phyloP scores from a whole-genome alignment of 83 land plant genomes.

The Diphasiastrum complanatum region DNA sequence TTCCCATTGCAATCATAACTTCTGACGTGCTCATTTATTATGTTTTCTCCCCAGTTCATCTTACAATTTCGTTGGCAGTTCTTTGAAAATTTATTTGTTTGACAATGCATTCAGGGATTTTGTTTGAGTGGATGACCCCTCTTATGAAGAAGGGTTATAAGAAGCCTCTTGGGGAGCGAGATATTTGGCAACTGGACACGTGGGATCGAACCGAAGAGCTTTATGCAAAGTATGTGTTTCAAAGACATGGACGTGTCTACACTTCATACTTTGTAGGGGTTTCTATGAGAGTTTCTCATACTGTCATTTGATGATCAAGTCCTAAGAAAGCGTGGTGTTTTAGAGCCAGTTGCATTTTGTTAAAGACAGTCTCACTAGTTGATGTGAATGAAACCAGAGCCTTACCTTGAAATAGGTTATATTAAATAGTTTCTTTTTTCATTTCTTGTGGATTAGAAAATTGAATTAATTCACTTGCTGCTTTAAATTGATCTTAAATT shows the following conservation, averaged over 20 bases:
- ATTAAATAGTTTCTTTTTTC: too few species aligned
- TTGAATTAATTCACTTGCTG: too few species aligned
- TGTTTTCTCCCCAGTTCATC: neutral
- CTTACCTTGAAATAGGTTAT: too few species aligned
- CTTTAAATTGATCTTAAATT: too few species aligned
- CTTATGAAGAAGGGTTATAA: constrained; percentile 13
- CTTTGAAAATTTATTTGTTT: neutral
- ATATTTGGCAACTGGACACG: constrained; percentile 9
- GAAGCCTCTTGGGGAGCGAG: neutral
- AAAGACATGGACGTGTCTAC: neutral
- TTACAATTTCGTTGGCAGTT: neutral
- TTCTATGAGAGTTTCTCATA: too few species aligned
- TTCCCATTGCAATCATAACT: neutral
- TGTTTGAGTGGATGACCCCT: constrained; percentile 16
- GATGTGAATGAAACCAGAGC: too few species aligned
- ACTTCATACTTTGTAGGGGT: neutral
- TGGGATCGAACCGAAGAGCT: constrained; percentile 25
- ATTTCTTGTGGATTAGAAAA: too few species aligned
- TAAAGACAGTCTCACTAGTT: neutral
- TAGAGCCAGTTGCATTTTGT: too few species aligned
- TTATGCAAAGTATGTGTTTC: constrained; percentile 37
- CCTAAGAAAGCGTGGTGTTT: too few species aligned
- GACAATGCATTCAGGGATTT: neutral
- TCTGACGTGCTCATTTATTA: neutral
- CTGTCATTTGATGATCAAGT: too few species aligned